These are phyloP conservation scores for Solanum arcanum DNA, from an alignment of 257 asterid genomes.

Conservation along the genomic window DNA sequence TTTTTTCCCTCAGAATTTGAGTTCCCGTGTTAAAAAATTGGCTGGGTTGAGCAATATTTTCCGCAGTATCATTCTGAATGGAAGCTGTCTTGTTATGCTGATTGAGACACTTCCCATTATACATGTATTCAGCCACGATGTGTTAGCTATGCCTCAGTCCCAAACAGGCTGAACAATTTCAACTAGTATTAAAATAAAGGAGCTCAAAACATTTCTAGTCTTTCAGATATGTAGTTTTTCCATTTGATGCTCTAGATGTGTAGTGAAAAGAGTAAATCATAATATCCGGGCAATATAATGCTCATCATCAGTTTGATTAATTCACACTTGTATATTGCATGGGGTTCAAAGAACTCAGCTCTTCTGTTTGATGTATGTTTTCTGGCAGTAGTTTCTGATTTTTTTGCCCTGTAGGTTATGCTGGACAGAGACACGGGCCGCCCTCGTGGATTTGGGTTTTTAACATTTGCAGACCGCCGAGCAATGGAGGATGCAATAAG, in stretches of 20 bases:
- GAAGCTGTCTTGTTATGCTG: background rate
- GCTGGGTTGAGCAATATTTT: background rate
- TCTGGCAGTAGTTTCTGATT: background rate
- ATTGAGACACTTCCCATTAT: background rate
- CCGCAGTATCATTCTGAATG: background rate
- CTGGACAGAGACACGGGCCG: constrained; percentile 96
- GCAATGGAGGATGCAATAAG: constrained; percentile 94
- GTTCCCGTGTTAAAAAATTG: background rate
- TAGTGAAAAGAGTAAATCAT: background rate
- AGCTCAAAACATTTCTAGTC: background rate
- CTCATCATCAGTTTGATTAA: background rate
- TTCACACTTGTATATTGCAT: background rate
- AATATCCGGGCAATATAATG: background rate
- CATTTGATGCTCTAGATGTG: background rate
- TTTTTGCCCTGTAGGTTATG: constrained; percentile 46
- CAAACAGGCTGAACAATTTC: background rate
- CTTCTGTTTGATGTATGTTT: background rate
- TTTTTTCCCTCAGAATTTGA: background rate
- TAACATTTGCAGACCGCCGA: constrained; percentile 84
- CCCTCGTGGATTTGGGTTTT: constrained; percentile 98
- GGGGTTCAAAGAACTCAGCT: background rate
- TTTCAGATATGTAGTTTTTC: background rate
- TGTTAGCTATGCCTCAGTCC: background rate
- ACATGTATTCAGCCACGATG: background rate
- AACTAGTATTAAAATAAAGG: background rate